These are phyloP conservation scores for Pseudocercospora ulei DNA, from an alignment of 2,329 filamentous ascomycete genomes.

Conservation along the genomic window DNA sequence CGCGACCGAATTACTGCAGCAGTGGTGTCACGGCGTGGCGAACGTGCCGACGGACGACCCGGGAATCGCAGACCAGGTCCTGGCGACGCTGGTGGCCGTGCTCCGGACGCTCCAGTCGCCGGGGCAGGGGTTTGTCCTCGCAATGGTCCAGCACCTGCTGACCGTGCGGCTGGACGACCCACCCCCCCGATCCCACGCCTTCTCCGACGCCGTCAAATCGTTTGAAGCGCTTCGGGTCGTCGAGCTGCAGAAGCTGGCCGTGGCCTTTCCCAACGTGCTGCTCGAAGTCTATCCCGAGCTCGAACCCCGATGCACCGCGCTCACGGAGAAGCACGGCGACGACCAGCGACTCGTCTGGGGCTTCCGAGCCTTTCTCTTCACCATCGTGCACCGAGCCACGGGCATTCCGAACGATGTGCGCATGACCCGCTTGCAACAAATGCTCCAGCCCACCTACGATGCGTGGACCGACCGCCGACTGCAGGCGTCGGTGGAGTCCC, in stretches of 20 bases:
- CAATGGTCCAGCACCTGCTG: conserved; percentile 82
- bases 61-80: conserved; percentile 30
- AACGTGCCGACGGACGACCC: conserved; percentile 56
- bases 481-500: conserved; percentile 59
- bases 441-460: conserved; percentile 70
- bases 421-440: conserved; percentile 60
- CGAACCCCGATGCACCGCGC: conserved; percentile 69
- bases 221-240: conserved; percentile 75
- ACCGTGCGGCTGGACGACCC: conserved; percentile 68
- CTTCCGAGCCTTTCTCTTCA: conserved; percentile 83
- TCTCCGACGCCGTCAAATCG: conserved; percentile 82
- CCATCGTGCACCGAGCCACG: conserved; percentile 77
- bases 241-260: conserved; percentile 78
- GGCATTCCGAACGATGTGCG: conserved; percentile 63
- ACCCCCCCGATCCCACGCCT: conserved; percentile 56
- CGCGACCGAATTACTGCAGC: conserved; percentile 36
- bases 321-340: conserved; percentile 59
- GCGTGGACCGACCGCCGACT: conserved; percentile 69
- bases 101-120: conserved; percentile 27
- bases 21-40: conserved; percentile 64
- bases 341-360: conserved; percentile 80
- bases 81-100: conserved; percentile 29
- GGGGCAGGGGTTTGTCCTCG: conserved; percentile 58
- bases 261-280: conserved; percentile 84
- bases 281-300: conserved; percentile 76